Base-by-base conservation (phyloP, 2,329 filamentous ascomycete species). In the Colletotrichum lentis region DNA sequence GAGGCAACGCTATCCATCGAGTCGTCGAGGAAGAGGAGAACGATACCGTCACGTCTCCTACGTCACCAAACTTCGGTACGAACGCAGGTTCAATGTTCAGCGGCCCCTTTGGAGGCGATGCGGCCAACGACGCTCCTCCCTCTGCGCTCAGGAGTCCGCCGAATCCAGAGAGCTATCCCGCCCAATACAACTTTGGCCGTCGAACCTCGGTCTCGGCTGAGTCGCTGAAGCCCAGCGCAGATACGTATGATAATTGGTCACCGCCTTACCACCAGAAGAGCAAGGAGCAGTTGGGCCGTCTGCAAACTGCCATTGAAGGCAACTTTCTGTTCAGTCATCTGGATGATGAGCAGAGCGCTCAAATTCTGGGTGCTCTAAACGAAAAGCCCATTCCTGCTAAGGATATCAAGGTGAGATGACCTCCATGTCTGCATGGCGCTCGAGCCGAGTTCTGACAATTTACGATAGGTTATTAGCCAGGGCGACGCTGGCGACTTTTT, bases 401-500 rank as follows among this genome's bases (percentile, higher is more conserved):
- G 81, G 95, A 89, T 71, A 90, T 90, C 76, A 90, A 90, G 82
- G 88, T 89, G 77, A 65, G 79, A 67, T 37, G 20, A 18, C 47
- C 64, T 58, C n/a, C 6, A 16, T 22, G 24, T 16, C 11, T 27
- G 5, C 24, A 31, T 39, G 39, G 47, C 46, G 16, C 50, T 56
- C n/a, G 57, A 44, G n/a, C 16, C 37, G 43, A 11, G 35, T 67
- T 52, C 71, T 80, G 64, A 78, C 75, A 70, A 10, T 39, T 1
- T 46, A n/a, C 46, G 57, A 49, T 86, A 97, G 86, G 93, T 99
- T 67, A 98, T 99, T 73, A 91, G 90, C 57, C 96, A 99, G 82
- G 96, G 96, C 63, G 96, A 98, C 75, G 91, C 94, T 0, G 96
- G 96, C 50, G 96, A 99, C 80, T 98, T 92, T 83, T 99, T 99